A percentile compares a stretch with the other conserved stretches of the same genome.
Evolutionary conservation across 2,329 filamentous ascomycete species (phyloP).

Genomic region (Delphinella strobiligena): DNA sequence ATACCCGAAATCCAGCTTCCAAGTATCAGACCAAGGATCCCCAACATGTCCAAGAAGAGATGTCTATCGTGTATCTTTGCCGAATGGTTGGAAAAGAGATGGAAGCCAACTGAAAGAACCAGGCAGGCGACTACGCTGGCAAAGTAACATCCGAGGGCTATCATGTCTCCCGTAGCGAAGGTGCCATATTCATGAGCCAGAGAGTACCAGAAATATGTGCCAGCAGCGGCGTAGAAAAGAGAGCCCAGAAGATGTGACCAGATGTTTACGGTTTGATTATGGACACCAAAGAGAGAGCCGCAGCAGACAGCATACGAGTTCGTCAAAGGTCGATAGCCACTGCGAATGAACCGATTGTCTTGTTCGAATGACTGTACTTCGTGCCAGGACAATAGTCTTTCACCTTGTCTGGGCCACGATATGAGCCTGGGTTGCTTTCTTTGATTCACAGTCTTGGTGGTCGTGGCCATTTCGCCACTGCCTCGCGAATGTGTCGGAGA

Average conservation of each 20-base stretch:
- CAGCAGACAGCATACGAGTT: constrained; percentile 1
- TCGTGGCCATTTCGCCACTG: not conserved
- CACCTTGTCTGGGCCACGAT: not conserved
- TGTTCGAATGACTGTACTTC: not conserved
- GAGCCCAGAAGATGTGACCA: constrained; percentile 16
- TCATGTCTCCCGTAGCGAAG: constrained; percentile 23
- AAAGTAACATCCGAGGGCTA: constrained; percentile 27
- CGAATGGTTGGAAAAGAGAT: constrained; percentile 71
- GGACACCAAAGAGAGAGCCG: not conserved
- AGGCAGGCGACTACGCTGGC: constrained; percentile 25
- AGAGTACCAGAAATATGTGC: constrained; percentile 14
- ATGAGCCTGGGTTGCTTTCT: too few species aligned
- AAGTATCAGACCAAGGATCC: constrained; percentile 76
- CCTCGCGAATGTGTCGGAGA: not conserved
- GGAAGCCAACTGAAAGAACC: constrained; percentile 49
- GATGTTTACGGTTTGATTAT: constrained; percentile 9
- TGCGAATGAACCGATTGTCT: constrained; percentile 7
- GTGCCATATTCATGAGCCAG: constrained; percentile 21
- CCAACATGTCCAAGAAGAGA: constrained; percentile 82
- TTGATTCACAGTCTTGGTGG: not conserved
- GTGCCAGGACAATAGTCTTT: not conserved
- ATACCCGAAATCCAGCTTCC: constrained; percentile 76
- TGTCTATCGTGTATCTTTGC: constrained; percentile 61
- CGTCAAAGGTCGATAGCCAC: constrained; percentile 3
- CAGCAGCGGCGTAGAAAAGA: constrained; percentile 15